Evolutionary conservation across 2,329 filamentous ascomycete species (phyloP), one percentile per base, ranked within the genome.

Genomic region (Bipolaris zeicola): DNA sequence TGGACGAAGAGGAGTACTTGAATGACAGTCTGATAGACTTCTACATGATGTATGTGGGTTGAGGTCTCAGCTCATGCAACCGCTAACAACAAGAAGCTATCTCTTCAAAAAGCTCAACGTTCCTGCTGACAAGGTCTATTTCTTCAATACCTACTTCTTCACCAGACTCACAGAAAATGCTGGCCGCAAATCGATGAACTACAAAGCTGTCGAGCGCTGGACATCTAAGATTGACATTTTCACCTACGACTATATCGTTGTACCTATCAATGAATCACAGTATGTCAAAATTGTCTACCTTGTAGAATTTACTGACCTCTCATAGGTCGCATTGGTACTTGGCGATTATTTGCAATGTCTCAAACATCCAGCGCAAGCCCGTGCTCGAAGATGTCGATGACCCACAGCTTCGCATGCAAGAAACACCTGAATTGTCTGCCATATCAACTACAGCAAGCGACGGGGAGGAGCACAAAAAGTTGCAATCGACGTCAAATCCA

Each of bases 141-240:
- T 96, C 65, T 94, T 96, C 80, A 98, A 93, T 72, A 95, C 91
- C 0, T 96, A 92, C 76, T 97, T 98, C 76, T 98, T 90, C 70
- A 86, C 89, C 18, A 89, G 88, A 45, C 82, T 98, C 42, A 91
- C 69, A 0, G 61, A 61, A 16, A 87, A 86, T 82, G 81, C 55
- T 81, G 85, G 34, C 10, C 62, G 65, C 79, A 77, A 64, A 76
- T 79, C 58, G 46, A 89, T 96, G 76, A 92, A 96, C 67, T 97
- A 96, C 70, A 86, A 90, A 24, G 89, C 87, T 4, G 93, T 99
- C 53, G 87, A 89, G 72, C 85, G 87, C 41, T 99, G 95, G 95
- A 98, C 95, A 0, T 83, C 89, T 33, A 91, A 88, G 65, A 83
- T 94, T 20, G 91, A 99, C 70, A 78, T 99, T 7, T 91, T 98